phyloP scores from a whole-genome alignment of 177 flowering plant species.

The Vitis hybrid region DNA sequence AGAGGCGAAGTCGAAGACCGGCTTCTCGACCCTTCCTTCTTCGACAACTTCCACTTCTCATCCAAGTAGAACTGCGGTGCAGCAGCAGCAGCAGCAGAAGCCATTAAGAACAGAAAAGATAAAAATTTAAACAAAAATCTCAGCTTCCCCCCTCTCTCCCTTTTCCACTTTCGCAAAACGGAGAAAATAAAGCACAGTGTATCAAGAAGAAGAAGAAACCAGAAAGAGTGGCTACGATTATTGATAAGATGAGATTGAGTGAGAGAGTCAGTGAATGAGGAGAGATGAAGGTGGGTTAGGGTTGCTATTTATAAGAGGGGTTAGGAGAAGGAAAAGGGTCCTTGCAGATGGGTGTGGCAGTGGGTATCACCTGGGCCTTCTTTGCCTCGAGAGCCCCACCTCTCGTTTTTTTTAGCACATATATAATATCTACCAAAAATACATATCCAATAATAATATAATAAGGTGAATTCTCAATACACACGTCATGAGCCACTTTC shows the following conservation, averaged over 20 bases:
- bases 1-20: constrained; percentile 22
- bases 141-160: not conserved
- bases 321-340: not conserved
- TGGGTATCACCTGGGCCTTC: constrained; percentile 44
- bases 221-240: not conserved
- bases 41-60: constrained; percentile 52
- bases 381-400: constrained; percentile 43
- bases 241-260: not conserved
- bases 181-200: not conserved
- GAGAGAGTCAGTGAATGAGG: constrained; percentile 2
- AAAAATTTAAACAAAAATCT: not conserved
- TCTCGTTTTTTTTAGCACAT: not conserved
- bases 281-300: not conserved
- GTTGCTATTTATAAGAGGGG: constrained; percentile 25
- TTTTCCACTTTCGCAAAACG: not conserved
- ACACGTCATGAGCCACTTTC: constrained; percentile 22
- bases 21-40: constrained; percentile 39
- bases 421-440: not conserved
- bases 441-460: not conserved
- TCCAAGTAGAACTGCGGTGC: constrained; percentile 29
- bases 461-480: constrained; percentile 18
- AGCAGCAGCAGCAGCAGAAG: constrained; percentile 1
- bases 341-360: constrained; percentile 30
- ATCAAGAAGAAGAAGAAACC: not conserved
- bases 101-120: not conserved